Evolutionary conservation across 257 asterid species (phyloP).

Genomic region (Dorcoceras hygrometricum): DNA sequence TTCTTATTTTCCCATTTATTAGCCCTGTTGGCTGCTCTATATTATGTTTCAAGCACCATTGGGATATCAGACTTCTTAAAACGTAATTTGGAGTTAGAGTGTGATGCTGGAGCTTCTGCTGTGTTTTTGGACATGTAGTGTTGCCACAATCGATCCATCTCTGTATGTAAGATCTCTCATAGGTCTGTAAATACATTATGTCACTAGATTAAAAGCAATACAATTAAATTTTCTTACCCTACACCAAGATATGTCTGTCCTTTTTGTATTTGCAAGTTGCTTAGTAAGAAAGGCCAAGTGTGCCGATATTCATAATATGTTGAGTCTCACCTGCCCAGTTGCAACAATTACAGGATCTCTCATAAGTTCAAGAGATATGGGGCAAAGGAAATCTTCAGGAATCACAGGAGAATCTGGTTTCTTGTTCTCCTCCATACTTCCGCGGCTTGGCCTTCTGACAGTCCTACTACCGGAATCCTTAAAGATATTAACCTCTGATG

Average conservation of each 20-base stretch:
- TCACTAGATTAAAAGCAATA: slow-evolving; percentile 19
- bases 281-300: background rate
- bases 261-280: background rate
- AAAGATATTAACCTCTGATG: slow-evolving; percentile 31
- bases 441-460: slow-evolving; percentile 34
- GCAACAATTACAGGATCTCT: slow-evolving; percentile 95
- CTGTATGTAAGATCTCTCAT: slow-evolving; percentile 88
- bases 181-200: slow-evolving; percentile 55
- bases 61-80: slow-evolving; percentile 67
- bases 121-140: slow-evolving; percentile 95
- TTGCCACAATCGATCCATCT: slow-evolving; percentile 94
- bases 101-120: slow-evolving; percentile 70
- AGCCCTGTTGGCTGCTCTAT: slow-evolving; percentile 56
- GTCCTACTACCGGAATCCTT: slow-evolving; percentile 35
- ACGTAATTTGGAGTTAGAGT: slow-evolving; percentile 90
- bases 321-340: slow-evolving; percentile 62
- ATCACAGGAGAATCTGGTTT: slow-evolving; percentile 54
- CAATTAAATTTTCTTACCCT: background rate
- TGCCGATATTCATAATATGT: background rate
- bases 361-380: slow-evolving; percentile 96
- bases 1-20: slow-evolving; percentile 61
- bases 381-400: slow-evolving; percentile 86
- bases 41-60: slow-evolving; percentile 70
- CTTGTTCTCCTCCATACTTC: slow-evolving; percentile 51
- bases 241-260: background rate